Evolutionary conservation across 2,329 filamentous ascomycete species (phyloP).

Genomic region (Monosporascus sp.): DNA sequence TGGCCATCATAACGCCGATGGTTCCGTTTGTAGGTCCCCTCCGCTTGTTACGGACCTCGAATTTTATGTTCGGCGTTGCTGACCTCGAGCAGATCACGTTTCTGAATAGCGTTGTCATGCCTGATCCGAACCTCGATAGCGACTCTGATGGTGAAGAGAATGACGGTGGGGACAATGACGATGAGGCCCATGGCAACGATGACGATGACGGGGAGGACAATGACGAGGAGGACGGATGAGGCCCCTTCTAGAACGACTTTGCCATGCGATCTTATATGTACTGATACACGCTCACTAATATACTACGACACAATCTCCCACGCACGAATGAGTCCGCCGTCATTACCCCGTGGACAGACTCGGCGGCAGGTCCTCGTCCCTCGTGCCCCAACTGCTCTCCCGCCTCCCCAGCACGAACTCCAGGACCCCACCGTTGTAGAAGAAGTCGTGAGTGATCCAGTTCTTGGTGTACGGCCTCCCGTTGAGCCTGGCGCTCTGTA

Average conservation of each 20-base stretch:
- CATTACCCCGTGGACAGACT: conserved; percentile 32
- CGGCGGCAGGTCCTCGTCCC: conserved; percentile 53
- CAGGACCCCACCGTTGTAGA: conserved; percentile 51
- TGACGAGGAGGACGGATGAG: conserved; percentile 1
- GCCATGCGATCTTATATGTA: not conserved
- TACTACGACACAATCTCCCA: not conserved
- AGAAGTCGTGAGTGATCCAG: conserved; percentile 62
- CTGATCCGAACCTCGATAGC: conserved; percentile 49
- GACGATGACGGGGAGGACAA: conserved; percentile 11
- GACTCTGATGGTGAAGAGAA: conserved; percentile 34
- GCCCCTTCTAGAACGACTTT: not conserved
- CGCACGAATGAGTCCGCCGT: conserved; percentile 2
- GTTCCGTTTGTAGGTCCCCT: conserved; percentile 68
- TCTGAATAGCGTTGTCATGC: conserved; percentile 69
- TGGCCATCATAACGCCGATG: conserved; percentile 61
- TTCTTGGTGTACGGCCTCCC: conserved; percentile 52
- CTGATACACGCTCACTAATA: not conserved
- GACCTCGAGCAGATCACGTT: conserved; percentile 54
- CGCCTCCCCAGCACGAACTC: conserved; percentile 54
- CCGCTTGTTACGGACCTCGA: not conserved
- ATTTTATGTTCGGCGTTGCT: not conserved
- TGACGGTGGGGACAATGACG: conserved; percentile 28
- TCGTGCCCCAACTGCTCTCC: conserved; percentile 52
- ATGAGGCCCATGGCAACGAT: conserved; percentile 15
- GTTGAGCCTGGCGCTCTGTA: conserved; percentile 55